These are phyloP conservation scores for Podospora pseudoanserina DNA, from an alignment of 495 filamentous ascomycete genomes.

Conservation along the genomic window DNA sequence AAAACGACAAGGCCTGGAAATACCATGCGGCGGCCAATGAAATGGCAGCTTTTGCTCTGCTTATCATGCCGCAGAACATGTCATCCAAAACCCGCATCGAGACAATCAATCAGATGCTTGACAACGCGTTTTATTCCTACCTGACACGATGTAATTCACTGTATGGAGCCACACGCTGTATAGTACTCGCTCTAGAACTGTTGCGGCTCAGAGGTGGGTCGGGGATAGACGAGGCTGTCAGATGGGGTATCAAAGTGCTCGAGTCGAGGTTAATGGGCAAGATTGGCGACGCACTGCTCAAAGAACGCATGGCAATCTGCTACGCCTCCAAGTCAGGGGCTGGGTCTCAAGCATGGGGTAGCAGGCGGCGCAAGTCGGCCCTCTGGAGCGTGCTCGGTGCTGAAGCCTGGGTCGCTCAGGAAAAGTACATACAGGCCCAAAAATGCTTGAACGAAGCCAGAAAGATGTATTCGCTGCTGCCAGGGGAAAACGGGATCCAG, in stretches of 20 bases:
- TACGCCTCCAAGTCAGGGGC: slow-evolving; percentile 68
- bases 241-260: slow-evolving; percentile 75
- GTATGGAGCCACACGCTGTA: slow-evolving; percentile 72
- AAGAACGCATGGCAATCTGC: slow-evolving; percentile 79
- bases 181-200: slow-evolving; percentile 74
- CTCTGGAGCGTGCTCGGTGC: slow-evolving; percentile 85
- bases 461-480: slow-evolving; percentile 60
- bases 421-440: slow-evolving; percentile 66
- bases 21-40: slow-evolving; percentile 91
- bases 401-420: slow-evolving; percentile 73
- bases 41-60: slow-evolving; percentile 80
- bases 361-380: slow-evolving; percentile 74
- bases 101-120: slow-evolving; percentile 76
- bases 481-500: slow-evolving; percentile 52
- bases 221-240: slow-evolving; percentile 79
- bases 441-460: slow-evolving; percentile 67
- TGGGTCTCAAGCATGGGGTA: slow-evolving; percentile 62
- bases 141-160: slow-evolving; percentile 73
- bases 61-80: slow-evolving; percentile 68
- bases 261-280: slow-evolving; percentile 71
- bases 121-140: slow-evolving; percentile 87
- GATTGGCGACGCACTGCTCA: slow-evolving; percentile 72
- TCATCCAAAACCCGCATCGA: slow-evolving; percentile 73
- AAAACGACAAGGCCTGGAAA: slow-evolving; percentile 93
- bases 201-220: slow-evolving; percentile 72